These are phyloP conservation scores for Catharanthus roseus DNA, from an alignment of 257 asterid species.

Conservation along the genomic window DNA sequence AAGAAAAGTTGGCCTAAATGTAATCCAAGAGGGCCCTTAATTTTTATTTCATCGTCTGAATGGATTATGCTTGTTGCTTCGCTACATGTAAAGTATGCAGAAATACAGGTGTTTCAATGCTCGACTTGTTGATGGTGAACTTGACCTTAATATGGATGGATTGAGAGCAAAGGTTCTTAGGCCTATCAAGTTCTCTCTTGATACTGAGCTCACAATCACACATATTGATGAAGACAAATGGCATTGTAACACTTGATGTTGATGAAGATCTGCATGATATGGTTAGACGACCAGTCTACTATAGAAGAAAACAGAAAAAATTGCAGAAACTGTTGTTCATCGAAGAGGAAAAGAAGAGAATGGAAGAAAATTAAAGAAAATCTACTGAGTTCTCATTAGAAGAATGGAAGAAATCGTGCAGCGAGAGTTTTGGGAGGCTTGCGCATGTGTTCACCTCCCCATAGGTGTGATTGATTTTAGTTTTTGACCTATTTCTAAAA, in stretches of 20 bases:
- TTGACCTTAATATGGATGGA: constrained; percentile 44
- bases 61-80: neutral
- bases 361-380: too few species aligned
- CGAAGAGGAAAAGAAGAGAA: too few species aligned
- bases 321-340: too few species aligned
- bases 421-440: too few species aligned
- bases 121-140: constrained; percentile 26
- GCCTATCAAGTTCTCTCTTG: constrained; percentile 53
- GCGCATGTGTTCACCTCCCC: too few species aligned
- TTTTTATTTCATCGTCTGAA: neutral
- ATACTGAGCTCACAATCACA: constrained; percentile 49
- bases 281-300: constrained; percentile 65
- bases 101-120: constrained; percentile 73
- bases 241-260: constrained; percentile 62
- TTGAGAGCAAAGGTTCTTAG: constrained; percentile 52
- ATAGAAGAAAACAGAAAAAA: too few species aligned
- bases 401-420: too few species aligned
- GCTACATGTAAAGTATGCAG: constrained; percentile 66
- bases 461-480: too few species aligned
- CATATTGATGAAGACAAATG: constrained; percentile 75
- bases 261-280: constrained; percentile 76
- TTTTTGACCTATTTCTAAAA: too few species aligned
- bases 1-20: too few species aligned
- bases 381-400: too few species aligned
- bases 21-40: too few species aligned